These are phyloP conservation scores for Pythium folliculosum DNA, from an alignment of 352 stramenopile species.

Conservation along the genomic window DNA sequence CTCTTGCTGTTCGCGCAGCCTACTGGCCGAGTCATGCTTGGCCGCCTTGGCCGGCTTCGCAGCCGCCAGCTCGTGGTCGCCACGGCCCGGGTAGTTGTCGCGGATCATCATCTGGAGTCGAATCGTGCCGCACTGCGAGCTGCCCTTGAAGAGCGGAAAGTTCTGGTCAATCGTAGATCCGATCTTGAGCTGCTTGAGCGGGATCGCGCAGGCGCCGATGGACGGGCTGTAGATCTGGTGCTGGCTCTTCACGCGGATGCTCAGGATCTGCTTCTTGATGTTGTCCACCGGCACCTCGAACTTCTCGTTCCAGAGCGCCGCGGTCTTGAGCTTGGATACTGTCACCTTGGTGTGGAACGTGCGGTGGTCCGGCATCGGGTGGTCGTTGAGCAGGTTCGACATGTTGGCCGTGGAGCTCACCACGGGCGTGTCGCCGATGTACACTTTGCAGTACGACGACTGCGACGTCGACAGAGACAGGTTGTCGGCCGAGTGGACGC, in stretches of 20 bases:
- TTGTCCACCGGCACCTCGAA: conserved; percentile 60
- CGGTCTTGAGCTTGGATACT: conserved; percentile 29
- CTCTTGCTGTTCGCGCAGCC: conserved; percentile 4
- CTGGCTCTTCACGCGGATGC: conserved; percentile 75
- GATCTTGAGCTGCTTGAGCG: conserved; percentile 51
- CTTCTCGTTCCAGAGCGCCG: conserved; percentile 79
- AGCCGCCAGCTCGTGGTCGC: neutral
- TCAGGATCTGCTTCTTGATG: conserved; percentile 53
- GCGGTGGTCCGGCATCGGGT: conserved; percentile 31
- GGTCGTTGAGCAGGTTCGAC: conserved; percentile 22
- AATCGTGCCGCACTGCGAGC: conserved; percentile 41
- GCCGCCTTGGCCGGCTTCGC: conserved; percentile 11
- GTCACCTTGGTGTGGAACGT: conserved; percentile 66
- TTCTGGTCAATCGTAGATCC: conserved; percentile 51
- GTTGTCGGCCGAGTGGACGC: conserved; percentile 63
- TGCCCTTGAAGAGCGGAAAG: conserved; percentile 58
- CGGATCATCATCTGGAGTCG: conserved; percentile 52
- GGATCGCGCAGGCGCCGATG: conserved; percentile 60
- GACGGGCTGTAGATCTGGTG: conserved; percentile 62
- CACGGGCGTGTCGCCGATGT: conserved; percentile 56
- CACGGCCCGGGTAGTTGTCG: conserved; percentile 12
- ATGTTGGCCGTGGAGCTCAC: conserved; percentile 33
- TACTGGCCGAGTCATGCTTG: neutral
- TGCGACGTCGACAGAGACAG: conserved; percentile 42
- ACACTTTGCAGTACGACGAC: conserved; percentile 72